Conservation (phyloP, 176 grass and related monocot genomes). For the Rhynchospora breviuscula region DNA sequence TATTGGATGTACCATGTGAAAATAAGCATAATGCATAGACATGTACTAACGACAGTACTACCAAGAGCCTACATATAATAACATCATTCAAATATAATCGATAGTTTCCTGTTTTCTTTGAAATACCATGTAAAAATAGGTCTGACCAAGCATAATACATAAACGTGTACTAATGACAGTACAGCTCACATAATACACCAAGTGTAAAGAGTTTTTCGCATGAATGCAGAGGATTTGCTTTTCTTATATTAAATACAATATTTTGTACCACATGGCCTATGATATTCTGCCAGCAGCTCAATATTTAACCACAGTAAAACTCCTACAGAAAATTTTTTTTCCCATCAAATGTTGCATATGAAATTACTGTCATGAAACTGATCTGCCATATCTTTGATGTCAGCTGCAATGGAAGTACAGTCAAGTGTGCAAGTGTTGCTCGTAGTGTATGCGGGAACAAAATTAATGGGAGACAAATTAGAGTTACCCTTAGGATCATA, state of each 20-base stretch:
- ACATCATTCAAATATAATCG: conserved; percentile 1
- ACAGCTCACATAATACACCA: background rate
- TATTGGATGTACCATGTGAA: conserved; percentile 1
- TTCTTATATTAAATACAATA: background rate
- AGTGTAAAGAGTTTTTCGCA: background rate
- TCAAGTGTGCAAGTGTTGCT: background rate
- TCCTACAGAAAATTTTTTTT: background rate
- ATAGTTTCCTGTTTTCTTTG: background rate
- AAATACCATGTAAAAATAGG: background rate
- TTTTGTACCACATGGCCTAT: background rate
- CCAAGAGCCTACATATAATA: conserved; percentile 74
- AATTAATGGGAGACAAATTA: background rate
- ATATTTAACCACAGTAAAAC: background rate
- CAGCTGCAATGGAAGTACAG: background rate
- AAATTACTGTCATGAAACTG: background rate
- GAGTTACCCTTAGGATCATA: conserved; percentile 89
- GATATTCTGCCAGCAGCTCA: background rate
- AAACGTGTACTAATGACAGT: conserved; percentile 9
- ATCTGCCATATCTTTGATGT: background rate
- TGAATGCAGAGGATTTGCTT: background rate
- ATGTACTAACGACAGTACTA: conserved; percentile 4
- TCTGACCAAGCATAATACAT: background rate
- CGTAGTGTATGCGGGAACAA: background rate
- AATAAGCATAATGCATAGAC: background rate
- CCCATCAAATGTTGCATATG: background rate